A percentile compares a stretch with the other conserved stretches of the same genome.
These are phyloP conservation scores for Pseudogymnoascus verrucosus DNA, from an alignment of 2,329 filamentous ascomycete genomes.

Conservation along the genomic window DNA sequence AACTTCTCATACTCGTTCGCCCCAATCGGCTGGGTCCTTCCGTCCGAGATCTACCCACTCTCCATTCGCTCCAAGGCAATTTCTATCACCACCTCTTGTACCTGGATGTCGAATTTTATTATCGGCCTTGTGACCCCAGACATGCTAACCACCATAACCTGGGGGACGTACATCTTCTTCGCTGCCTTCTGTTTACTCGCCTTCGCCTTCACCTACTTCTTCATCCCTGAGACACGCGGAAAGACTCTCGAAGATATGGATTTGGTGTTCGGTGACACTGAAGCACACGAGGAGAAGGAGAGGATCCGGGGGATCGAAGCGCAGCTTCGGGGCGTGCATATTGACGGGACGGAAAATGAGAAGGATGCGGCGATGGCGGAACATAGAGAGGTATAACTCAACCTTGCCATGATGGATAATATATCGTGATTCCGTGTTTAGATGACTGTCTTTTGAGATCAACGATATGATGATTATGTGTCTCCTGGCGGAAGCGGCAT, in stretches of 20 bases:
- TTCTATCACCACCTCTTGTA: constrained; percentile 47
- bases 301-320: constrained; percentile 19
- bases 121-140: constrained; percentile 47
- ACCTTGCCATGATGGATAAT: not conserved
- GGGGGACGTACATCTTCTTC: constrained; percentile 54
- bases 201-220: constrained; percentile 42
- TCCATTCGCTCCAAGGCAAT: constrained; percentile 54
- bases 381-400: constrained; percentile 10
- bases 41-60: constrained; percentile 51
- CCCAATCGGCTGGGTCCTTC: constrained; percentile 47
- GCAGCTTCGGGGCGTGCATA: constrained; percentile 16
- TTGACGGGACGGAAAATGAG: constrained; percentile 16
- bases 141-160: constrained; percentile 44
- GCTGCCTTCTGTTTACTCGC: constrained; percentile 43
- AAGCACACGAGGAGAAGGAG: constrained; percentile 30
- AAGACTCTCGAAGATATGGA: constrained; percentile 51
- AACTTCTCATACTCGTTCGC: constrained; percentile 51
- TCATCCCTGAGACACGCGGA: constrained; percentile 51
- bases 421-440: not conserved
- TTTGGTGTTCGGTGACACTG: constrained; percentile 34
- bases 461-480: not conserved
- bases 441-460: not conserved
- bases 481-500: not conserved
- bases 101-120: constrained; percentile 52
- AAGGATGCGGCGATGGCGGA: constrained; percentile 11